Conservation (phyloP, 345 rosid species). For the Populus tremula region DNA sequence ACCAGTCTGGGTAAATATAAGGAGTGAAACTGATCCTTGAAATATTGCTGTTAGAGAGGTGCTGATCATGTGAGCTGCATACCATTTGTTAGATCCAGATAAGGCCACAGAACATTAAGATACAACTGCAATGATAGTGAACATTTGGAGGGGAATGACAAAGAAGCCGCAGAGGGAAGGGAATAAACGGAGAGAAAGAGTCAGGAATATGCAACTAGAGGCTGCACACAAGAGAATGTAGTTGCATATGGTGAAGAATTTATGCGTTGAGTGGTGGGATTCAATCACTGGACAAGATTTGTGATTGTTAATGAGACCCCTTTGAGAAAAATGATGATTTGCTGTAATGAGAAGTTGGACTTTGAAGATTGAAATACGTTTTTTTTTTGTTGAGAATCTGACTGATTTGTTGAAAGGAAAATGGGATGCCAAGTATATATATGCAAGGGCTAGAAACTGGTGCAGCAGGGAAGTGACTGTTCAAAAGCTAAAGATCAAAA, state of each 20-base stretch:
- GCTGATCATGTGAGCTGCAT: conserved; percentile 78
- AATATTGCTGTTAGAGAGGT: conserved; percentile 82
- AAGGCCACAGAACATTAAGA: conserved; percentile 71
- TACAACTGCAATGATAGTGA: conserved; percentile 59
- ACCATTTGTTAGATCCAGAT: conserved; percentile 52
- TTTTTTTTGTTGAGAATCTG: no score
- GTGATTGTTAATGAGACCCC: conserved; percentile 16
- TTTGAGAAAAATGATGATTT: not conserved
- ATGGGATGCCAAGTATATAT: not conserved
- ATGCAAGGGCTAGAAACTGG: not conserved
- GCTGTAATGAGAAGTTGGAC: not conserved
- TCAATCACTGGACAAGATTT: conserved; percentile 5
- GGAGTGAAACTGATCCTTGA: conserved; percentile 59
- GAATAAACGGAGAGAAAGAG: conserved; percentile 38
- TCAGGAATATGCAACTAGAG: conserved; percentile 39
- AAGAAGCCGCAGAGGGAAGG: conserved; percentile 73
- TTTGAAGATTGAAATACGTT: not conserved
- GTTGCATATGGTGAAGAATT: conserved; percentile 26
- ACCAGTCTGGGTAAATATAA: no score
- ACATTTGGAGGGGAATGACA: conserved; percentile 50
- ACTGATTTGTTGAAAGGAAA: not conserved
- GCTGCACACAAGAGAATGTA: conserved; percentile 40
- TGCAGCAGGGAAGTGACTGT: not conserved
- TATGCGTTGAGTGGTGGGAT: not conserved
- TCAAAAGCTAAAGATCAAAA: no score